Conservation (phyloP, 2,329 filamentous ascomycete genomes). For the Karstenula rhodostoma region DNA sequence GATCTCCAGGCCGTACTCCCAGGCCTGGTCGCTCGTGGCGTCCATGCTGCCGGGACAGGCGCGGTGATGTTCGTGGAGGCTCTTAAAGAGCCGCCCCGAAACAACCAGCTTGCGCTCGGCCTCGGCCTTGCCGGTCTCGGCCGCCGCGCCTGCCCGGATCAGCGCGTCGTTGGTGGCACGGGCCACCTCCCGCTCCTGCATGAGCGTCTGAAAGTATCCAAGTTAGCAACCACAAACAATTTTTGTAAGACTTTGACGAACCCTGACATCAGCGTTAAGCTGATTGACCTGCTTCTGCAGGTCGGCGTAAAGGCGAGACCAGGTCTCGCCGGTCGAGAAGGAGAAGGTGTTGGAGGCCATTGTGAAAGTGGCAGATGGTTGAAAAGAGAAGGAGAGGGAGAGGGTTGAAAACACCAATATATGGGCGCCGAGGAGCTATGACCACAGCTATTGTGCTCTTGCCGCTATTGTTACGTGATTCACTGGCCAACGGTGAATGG, state of each 20-base stretch:
- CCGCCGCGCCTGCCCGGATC: background rate
- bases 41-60: slow-evolving; percentile 2
- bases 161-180: background rate
- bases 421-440: background rate
- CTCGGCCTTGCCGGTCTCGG: background rate
- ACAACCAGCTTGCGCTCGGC: background rate
- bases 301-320: background rate
- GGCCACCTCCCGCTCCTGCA: background rate
- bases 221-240: background rate
- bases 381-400: background rate
- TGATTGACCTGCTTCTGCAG: background rate
- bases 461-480: background rate
- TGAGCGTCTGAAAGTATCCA: background rate
- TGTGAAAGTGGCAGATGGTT: background rate
- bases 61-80: background rate
- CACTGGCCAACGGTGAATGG: background rate
- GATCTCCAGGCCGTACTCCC: background rate
- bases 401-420: background rate
- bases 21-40: background rate
- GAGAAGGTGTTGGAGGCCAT: background rate
- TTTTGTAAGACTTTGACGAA: background rate
- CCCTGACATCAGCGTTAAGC: background rate
- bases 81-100: background rate
- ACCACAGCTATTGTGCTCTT: background rate
- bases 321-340: background rate